These are phyloP conservation scores for Brettanomyces naardenensis DNA, from an alignment of 805 yeast species.

Conservation along the genomic window DNA sequence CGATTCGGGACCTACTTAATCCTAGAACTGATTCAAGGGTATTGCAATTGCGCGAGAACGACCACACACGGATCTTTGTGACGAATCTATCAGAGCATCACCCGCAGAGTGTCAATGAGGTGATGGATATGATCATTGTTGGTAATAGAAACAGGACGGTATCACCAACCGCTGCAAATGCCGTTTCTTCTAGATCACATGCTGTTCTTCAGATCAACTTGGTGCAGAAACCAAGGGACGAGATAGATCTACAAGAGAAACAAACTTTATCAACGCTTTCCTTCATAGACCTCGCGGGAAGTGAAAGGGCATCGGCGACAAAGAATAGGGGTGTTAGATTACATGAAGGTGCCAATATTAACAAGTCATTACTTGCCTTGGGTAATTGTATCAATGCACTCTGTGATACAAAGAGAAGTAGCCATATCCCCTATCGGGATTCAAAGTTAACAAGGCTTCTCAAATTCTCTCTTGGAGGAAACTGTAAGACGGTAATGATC, in stretches of 20 bases:
- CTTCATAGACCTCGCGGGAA: constrained; percentile 89
- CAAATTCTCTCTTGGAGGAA: constrained; percentile 87
- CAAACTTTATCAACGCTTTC: constrained; percentile 76
- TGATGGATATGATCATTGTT: constrained; percentile 63
- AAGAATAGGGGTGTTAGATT: constrained; percentile 74
- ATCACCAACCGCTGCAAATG: constrained; percentile 87
- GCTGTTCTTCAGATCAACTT: constrained; percentile 84
- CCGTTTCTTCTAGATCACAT: constrained; percentile 86
- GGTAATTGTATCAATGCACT: constrained; percentile 93
- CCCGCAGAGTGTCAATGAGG: constrained; percentile 59
- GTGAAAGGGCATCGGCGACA: constrained; percentile 90
- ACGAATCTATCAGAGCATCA: constrained; percentile 58
- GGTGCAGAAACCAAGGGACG: constrained; percentile 39
- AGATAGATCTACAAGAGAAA: constrained; percentile 56
- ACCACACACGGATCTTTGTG: constrained; percentile 56
- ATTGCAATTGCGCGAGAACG: constrained; percentile 64
- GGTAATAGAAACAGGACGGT: constrained; percentile 77
- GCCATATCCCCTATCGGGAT: constrained; percentile 77
- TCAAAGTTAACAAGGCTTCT: constrained; percentile 81
- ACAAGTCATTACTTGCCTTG: constrained; percentile 76
- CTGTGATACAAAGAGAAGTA: constrained; percentile 56
- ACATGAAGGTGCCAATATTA: constrained; percentile 90
- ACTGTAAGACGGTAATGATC: constrained; percentile 93
- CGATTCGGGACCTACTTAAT: constrained; percentile 67
- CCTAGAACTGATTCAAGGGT: constrained; percentile 34